Evolutionary conservation across 2,329 filamentous ascomycete genomes (phyloP), one percentile per base, ranked within the genome.

Genomic region (Arachnomyces sp.): DNA sequence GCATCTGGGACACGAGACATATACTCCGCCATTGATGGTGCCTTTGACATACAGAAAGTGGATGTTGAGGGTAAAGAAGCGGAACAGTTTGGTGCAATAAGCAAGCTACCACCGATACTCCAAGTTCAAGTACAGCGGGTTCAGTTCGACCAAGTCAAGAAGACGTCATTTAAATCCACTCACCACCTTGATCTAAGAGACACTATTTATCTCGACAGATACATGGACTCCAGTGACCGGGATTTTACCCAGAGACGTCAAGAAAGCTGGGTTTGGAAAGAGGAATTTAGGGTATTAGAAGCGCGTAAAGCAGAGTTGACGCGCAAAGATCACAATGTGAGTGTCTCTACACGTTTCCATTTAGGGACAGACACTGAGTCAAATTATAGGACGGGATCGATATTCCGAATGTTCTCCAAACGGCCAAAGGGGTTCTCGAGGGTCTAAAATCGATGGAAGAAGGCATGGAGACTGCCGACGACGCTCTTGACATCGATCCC

Each of bases 121-220:
- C 89, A 95, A 53, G 80, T 98, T 33, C 84, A 88, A 49, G 86
- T 98, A 25, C 87, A 94, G 56, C 80, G 92, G 4, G 82, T 85
- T 3, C 80, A 83, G 44, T 86, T 80, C 37, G 81, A 86, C 48
- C 73, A 75, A 5, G 73, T 73, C 32, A 71, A 67, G 40, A 74
- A 73, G 41, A 67, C 68, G 15, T 72, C 77, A 2, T 75, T 71
- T 54, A 94, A 94, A 56, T 87, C 88, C 18, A 79, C 78, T 39
- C 80, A 88, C 45, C 78, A 85, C 8, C 76, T 98, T 9, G 73
- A 78, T 14, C 78, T 98, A n/a, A 80, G 83, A 3, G 82, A 92
- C 49, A 81, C 75, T 2, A 73, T 98, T 9, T 94, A 86, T 56
- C 71, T 98, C 39, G 92, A 96, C 62, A 78, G 89, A 18, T 98